Base-by-base conservation (phyloP, 805 yeast species). In the Schwanniomyces occidentalis region DNA sequence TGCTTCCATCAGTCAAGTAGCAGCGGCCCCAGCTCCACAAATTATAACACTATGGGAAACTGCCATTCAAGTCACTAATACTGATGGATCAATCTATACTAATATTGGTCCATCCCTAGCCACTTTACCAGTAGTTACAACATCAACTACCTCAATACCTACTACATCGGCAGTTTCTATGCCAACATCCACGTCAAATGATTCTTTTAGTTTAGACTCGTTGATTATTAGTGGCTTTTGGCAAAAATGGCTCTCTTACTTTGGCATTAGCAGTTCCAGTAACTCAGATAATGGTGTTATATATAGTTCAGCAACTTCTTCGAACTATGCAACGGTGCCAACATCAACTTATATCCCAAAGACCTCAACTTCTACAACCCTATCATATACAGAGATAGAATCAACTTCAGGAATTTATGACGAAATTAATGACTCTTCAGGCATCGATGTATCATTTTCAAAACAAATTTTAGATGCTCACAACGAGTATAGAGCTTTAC, bases 401-500 rank as follows among this genome's bases (percentile, higher is more conserved):
- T 24, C 41, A 4, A 24, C 44, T 34, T 37, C 45, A 15, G 54
- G 52, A 2, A 47, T 53, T 24, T 44, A 48, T 37, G 53, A 51
- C 12, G 45, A 38, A 24, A 53, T 46, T 41, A 16, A 32, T 23
- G 30, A 35, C 19, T 52, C 56, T n/a, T 43, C 47, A 4, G 52
- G 46, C 3, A 41, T 54, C 25, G 63, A 61, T 45, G 33, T 39
- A 16, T 25, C 28, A n/a, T 63, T 61, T 34, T 63, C 66, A 13
- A 48, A 40, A 18, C 51, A 45, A 21, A 60, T 56, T 26, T 52
- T 63, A 31, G 59, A 56, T 32, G 54, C 63, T 3, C 69, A 63
- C 48, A 63, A 63, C 41, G 25, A 45, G 18, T 51, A 62, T 37
- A 48, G 69, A 32, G 61, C 61, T 2, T 33, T 39, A 6, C 68